These are phyloP conservation scores for Davidsoniella neocaledoniae DNA, from an alignment of 2,329 filamentous ascomycete genomes.

Conservation along the genomic window DNA sequence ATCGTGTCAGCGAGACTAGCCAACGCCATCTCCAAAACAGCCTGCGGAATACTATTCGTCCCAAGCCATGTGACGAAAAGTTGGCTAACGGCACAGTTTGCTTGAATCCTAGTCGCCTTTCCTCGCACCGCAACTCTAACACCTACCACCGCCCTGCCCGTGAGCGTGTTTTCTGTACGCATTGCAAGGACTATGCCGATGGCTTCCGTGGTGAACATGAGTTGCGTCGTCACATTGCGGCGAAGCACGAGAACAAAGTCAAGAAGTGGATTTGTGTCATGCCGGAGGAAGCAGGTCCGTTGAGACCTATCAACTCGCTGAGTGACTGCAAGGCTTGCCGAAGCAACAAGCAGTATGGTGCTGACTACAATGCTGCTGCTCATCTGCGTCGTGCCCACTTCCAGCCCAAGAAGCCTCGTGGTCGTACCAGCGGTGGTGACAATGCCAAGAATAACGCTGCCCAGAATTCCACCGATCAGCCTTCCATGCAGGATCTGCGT, in stretches of 20 bases:
- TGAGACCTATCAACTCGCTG: conserved; percentile 32
- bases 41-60: conserved; percentile 23
- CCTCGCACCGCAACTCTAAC: background rate
- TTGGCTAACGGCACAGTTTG: background rate
- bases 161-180: conserved; percentile 40
- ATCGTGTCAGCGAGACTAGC: background rate
- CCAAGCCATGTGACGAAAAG: conserved; percentile 23
- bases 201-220: conserved; percentile 83
- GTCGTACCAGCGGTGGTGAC: conserved; percentile 16
- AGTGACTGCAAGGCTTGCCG: conserved; percentile 71
- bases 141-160: conserved; percentile 4
- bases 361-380: conserved; percentile 88
- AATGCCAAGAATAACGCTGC: background rate
- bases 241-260: conserved; percentile 42
- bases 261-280: conserved; percentile 44
- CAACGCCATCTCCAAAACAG: conserved; percentile 28
- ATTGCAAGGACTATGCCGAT: conserved; percentile 55
- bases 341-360: conserved; percentile 62
- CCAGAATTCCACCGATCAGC: conserved; percentile 2
- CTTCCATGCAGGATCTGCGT: conserved; percentile 9
- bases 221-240: conserved; percentile 47
- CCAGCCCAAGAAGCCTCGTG: conserved; percentile 40
- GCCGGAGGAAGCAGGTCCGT: conserved; percentile 20
- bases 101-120: background rate
- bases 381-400: conserved; percentile 83